Evolutionary conservation across 2,329 filamentous ascomycete species (phyloP).

Genomic region (Venturia effusa): DNA sequence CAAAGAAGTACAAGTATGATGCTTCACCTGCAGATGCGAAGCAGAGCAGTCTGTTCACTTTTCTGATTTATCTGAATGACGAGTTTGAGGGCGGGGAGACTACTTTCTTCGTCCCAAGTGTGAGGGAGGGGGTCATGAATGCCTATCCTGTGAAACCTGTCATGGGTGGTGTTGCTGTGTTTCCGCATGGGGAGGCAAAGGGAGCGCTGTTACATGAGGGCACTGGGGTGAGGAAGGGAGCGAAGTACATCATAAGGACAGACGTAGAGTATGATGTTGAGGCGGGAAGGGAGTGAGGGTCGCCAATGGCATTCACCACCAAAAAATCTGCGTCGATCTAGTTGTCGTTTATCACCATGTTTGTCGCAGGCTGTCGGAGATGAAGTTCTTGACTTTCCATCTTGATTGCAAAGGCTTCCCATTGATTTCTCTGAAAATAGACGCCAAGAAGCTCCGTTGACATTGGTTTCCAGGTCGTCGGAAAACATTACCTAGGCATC

Average conservation of each 20-base stretch:
- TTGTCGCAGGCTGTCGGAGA: not conserved
- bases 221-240: slow-evolving; percentile 56
- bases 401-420: no score
- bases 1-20: slow-evolving; percentile 54
- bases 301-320: no score
- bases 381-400: not conserved
- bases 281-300: slow-evolving; percentile 9
- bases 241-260: slow-evolving; percentile 59
- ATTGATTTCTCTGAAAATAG: no score
- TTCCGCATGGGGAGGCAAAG: slow-evolving; percentile 57
- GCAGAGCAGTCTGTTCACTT: slow-evolving; percentile 59
- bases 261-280: slow-evolving; percentile 60
- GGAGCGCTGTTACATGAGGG: slow-evolving; percentile 59
- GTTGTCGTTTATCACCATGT: not conserved
- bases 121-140: slow-evolving; percentile 54
- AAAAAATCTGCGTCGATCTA: no score
- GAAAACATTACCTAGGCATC: not conserved
- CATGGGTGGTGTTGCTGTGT: slow-evolving; percentile 57
- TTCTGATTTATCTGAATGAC: slow-evolving; percentile 59
- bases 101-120: slow-evolving; percentile 57
- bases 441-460: no score
- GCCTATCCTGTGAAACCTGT: slow-evolving; percentile 59
- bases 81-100: slow-evolving; percentile 64
- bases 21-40: slow-evolving; percentile 46
- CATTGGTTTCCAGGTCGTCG: not conserved